A percentile compares a stretch with the other conserved stretches of the same genome.
These are phyloP conservation scores for Thecaphora thlaspeos DNA, from an alignment of 1,284 basidiomycete genomes.

Conservation along the genomic window DNA sequence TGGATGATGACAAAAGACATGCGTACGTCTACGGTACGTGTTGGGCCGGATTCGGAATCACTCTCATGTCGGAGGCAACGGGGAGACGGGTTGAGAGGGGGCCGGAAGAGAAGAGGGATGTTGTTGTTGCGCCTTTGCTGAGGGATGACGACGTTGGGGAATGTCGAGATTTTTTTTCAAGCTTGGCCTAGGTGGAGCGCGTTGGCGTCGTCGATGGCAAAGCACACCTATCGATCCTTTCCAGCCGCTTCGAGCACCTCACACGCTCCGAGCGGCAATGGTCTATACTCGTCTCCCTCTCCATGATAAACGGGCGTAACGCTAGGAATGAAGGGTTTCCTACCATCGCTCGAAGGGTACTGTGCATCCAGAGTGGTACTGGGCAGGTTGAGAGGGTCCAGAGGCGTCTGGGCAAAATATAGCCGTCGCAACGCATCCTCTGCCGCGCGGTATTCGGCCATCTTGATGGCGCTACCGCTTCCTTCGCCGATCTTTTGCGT, in stretches of 20 bases:
- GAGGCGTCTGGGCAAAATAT: conserved; percentile 66
- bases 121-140: no score
- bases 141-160: no score
- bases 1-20: no score
- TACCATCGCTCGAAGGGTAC: conserved; percentile 1
- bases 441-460: conserved; percentile 91
- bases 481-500: conserved; percentile 87
- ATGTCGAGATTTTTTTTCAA: background rate
- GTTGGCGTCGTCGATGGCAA: background rate
- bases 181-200: background rate
- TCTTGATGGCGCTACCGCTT: conserved; percentile 84
- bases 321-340: no score
- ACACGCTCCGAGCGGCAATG: conserved; percentile 20
- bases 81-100: no score
- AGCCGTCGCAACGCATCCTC: conserved; percentile 78
- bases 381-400: conserved; percentile 62
- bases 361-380: conserved; percentile 39
- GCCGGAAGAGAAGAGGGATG: no score
- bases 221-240: conserved; percentile 9
- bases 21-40: no score
- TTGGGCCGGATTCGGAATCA: no score
- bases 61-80: no score
- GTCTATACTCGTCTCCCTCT: background rate
- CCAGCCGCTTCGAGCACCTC: conserved; percentile 29
- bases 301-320: no score